Base-by-base conservation (phyloP, 116 monocot genomes). In the Dioscorea cayenensis region DNA sequence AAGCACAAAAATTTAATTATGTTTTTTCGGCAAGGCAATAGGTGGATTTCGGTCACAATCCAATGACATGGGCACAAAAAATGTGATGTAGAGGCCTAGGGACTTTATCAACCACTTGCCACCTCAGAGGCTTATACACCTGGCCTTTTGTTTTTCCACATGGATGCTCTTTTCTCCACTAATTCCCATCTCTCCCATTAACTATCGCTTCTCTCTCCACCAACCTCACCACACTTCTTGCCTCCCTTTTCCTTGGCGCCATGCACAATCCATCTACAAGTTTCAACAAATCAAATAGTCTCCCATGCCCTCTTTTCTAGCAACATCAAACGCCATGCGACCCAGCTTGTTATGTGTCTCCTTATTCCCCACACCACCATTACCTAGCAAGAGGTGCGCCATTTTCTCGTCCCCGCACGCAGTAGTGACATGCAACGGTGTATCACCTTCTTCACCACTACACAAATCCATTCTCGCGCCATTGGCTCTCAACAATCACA, bases 241-340 rank as follows among this genome's bases (percentile, higher is more conserved):
- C 67, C n/a, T 83, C 80, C 25, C 87, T 83, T 29, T 75, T 87
- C 66, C 81, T 75, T 23, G 87, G 73, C 14, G 76, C 76, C 10
- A 77, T 36, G 18, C 52, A 35, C 35, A 84, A 69, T n/a, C 14
- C 38, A 18, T 79, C 84, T 17, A 73, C 77, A 13, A 76, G 51
- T 28, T 67, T n/a, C 25, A 84, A 70, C 64, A 66, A 36, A 49
- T 84, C 84, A 28, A n/a, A 76, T 28, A 25, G 25, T 25, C 60
- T 14, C 52, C 23, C 51, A 51, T 84, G 77, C 10, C 84, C 79
- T 59, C 75, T 76, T 80, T 71, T 36, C 73, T 70, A 18, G 84
- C 84, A 16, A 71, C 50, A 19, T 80, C 84, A 58, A 66, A 78
- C 13, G 84, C 77, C 37, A 80, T 80, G 52, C 51, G 48, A 60